Evolutionary conservation across 305 asterid species (phyloP).

Genomic region (Fraxinus albicans): DNA sequence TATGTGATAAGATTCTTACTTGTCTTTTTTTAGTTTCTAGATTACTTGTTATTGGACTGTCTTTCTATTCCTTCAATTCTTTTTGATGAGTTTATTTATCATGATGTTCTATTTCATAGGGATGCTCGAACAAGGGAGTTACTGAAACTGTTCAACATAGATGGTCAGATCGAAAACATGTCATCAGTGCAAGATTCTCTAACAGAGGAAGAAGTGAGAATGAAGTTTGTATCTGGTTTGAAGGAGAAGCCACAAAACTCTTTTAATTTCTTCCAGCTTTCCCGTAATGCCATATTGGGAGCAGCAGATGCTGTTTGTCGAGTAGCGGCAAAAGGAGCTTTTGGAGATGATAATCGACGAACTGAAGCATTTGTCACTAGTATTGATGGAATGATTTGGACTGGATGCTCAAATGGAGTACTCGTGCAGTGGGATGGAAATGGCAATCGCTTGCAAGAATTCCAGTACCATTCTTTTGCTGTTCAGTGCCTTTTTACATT

Average conservation of each 20-base stretch:
- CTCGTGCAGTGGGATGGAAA: conserved; percentile 91
- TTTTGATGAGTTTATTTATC: conserved; percentile 19
- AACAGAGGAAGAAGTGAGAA: conserved; percentile 65
- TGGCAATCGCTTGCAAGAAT: conserved; percentile 72
- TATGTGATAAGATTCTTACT: neutral
- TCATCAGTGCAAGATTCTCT: conserved; percentile 47
- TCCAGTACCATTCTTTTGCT: conserved; percentile 66
- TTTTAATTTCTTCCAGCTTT: conserved; percentile 84
- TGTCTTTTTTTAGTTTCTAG: neutral
- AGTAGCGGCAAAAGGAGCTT: conserved; percentile 80
- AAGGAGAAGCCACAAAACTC: conserved; percentile 74
- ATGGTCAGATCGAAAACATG: conserved; percentile 81
- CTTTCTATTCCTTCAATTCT: conserved; percentile 4
- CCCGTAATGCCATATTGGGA: conserved; percentile 88
- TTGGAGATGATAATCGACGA: conserved; percentile 77
- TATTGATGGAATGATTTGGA: conserved; percentile 81
- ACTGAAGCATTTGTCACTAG: conserved; percentile 71
- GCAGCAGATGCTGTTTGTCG: conserved; percentile 99
- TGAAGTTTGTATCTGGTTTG: conserved; percentile 44
- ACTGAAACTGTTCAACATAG: conserved; percentile 71
- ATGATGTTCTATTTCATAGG: conserved; percentile 42
- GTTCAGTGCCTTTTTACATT: conserved; percentile 72
- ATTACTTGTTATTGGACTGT: conserved; percentile 23
- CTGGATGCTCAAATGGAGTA: conserved; percentile 80
- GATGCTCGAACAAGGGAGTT: conserved; percentile 84